Evolutionary conservation across 1,284 basidiomycete species (phyloP), one percentile per base, ranked within the genome.

Genomic region (Ustilago shanxiensis): DNA sequence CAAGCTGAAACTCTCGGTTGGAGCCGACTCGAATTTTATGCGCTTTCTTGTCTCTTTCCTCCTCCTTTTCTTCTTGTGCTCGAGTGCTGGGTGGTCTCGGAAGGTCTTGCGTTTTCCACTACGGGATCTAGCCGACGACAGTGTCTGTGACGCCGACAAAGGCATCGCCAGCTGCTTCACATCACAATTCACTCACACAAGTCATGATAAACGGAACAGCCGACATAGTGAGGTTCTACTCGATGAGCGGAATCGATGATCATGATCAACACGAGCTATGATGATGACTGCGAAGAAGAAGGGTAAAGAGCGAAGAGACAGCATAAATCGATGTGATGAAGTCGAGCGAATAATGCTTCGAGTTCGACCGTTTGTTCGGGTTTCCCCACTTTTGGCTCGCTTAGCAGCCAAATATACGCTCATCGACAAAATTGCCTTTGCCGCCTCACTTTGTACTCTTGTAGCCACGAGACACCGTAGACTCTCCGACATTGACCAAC

Each of bases 321-420:
- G 35, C 6, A 37, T 3, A 37, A 16, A 37, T 37, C 35, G 35
- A 37, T 37, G 31, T 33, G 7, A 16, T 37, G 9, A 14, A 37
- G 35, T 37, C 14, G 35, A 16, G 7, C 35, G 14, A 37, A n/a
- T n/a, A n/a, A n/a, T n/a, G n/a, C n/a, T n/a, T n/a, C n/a, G n/a
- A n/a, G 35, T 37, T 37, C 35, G 14, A 0, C 24, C 47, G 16
- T 49, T 14, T 26, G 47, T 26, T 52, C 29, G 26, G 16, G 18
- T 52, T 52, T 22, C 29, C 29, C 50, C 29, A 20, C 50, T 16
- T 52, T 9, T 37, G n/a, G n/a, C 33, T 54, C 35, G 31, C 52
- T 52, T 26, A 37, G 52, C 52, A 6, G 7, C 16, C 22, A 49
- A 28, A 11, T 7, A 11, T 33, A 11, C 11, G n/a, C n/a, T n/a